These are phyloP conservation scores for Cubamyces sp. DNA, from an alignment of 768 basidiomycete species.

Conservation along the genomic window DNA sequence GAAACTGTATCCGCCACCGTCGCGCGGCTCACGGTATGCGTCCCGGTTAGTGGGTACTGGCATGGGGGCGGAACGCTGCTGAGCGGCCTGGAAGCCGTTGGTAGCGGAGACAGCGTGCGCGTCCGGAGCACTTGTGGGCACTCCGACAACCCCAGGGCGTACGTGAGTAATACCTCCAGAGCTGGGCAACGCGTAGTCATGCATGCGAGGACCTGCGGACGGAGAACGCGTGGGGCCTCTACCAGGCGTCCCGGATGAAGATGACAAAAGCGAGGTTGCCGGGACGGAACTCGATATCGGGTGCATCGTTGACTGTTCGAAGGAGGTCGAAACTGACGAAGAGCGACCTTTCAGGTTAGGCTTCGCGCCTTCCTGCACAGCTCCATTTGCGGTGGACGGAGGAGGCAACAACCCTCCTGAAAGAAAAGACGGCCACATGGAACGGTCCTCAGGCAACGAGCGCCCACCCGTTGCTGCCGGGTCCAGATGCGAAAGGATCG, in stretches of 20 bases:
- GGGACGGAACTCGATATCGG: constrained; percentile 61
- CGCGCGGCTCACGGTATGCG: constrained; percentile 37
- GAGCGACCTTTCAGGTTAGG: constrained; percentile 11
- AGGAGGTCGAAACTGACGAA: constrained; percentile 22
- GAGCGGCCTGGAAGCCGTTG: constrained; percentile 10
- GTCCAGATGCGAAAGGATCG: constrained; percentile 88
- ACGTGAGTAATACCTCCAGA: constrained; percentile 56
- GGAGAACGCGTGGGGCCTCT: constrained; percentile 20
- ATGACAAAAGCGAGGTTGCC: constrained; percentile 33
- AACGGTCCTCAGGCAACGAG: constrained; percentile 91
- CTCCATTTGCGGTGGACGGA: constrained; percentile 36
- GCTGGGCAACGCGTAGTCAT: constrained; percentile 62
- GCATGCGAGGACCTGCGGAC: constrained; percentile 59
- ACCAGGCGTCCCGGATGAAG: constrained; percentile 26
- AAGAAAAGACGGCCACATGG: constrained; percentile 86
- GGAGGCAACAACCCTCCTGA: constrained; percentile 70
- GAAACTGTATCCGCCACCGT: constrained; percentile 31
- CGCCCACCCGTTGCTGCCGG: constrained; percentile 64
- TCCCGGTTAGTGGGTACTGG: constrained; percentile 35
- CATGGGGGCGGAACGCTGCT: constrained; percentile 39
- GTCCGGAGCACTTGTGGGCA: constrained; percentile 33
- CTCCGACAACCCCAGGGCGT: constrained; percentile 57
- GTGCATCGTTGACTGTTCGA: constrained; percentile 26
- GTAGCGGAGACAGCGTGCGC: not conserved
- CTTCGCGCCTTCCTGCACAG: constrained; percentile 14